Percentiles rank a stretch among this genome's conserved stretches.
phyloP scores from a whole-genome alignment of 2,329 filamentous ascomycete genomes.

The Fonsecaea monophora region DNA sequence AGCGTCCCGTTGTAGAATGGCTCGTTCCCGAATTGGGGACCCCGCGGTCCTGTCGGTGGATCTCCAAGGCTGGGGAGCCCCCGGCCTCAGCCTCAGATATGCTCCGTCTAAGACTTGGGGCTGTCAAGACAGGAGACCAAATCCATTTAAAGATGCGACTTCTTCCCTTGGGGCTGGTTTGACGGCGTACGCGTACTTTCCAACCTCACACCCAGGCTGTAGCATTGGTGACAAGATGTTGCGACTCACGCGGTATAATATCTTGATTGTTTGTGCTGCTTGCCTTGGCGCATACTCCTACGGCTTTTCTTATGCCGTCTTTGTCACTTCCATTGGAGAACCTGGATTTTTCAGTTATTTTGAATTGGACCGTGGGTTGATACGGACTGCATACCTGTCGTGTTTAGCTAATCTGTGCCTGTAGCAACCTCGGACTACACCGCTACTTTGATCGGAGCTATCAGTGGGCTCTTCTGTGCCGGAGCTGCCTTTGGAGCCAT shows the following conservation, averaged over 20 bases:
- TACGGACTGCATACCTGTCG: background rate
- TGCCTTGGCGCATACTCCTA: slow-evolving; percentile 14
- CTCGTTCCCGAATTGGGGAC: no score
- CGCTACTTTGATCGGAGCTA: slow-evolving; percentile 45
- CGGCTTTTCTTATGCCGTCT: slow-evolving; percentile 10
- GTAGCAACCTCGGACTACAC: slow-evolving; percentile 42
- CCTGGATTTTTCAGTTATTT: slow-evolving; percentile 19
- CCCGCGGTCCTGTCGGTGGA: no score
- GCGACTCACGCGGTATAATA: slow-evolving; percentile 1
- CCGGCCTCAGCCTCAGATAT: no score
- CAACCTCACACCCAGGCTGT: no score
- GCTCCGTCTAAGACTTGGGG: no score
- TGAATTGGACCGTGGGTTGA: slow-evolving; percentile 10
- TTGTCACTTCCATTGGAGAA: slow-evolving; percentile 20
- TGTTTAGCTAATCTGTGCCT: slow-evolving; percentile 22
- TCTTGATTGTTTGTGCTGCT: no score
- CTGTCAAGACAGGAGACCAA: no score
- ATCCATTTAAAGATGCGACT: no score
- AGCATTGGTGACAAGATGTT: background rate
- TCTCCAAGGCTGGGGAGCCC: no score
- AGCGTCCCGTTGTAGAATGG: no score
- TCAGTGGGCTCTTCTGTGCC: slow-evolving; percentile 55
- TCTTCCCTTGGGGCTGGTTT: no score
- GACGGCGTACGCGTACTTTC: no score
- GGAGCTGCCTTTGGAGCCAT: slow-evolving; percentile 49